Conservation (phyloP, 1,284 basidiomycete species). For the Ganoderma resinaceum region DNA sequence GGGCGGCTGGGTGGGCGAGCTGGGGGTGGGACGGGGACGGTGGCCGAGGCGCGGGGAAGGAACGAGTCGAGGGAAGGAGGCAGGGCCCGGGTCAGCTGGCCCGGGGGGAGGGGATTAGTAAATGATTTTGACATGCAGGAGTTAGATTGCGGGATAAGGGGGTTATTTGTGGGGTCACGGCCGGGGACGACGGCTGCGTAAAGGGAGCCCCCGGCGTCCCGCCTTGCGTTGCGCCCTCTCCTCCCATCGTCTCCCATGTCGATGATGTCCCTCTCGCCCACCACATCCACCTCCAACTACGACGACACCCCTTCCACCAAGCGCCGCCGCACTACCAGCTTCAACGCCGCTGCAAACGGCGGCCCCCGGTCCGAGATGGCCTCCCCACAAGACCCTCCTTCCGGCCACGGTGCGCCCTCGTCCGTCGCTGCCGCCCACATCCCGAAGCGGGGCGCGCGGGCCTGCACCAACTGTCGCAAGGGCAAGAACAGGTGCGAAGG, state of each 20-base stretch:
- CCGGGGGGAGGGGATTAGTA: neutral
- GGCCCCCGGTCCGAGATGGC: slow-evolving; percentile 30
- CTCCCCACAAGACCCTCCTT: slow-evolving; percentile 32
- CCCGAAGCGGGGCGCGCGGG: slow-evolving; percentile 81
- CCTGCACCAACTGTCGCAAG: slow-evolving; percentile 84
- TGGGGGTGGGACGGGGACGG: too few relatives aligned
- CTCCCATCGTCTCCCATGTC: slow-evolving; percentile 27
- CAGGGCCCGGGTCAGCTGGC: slow-evolving; percentile 13
- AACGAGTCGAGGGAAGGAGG: slow-evolving; percentile 3
- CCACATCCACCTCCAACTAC: slow-evolving; percentile 41
- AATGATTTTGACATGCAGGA: slow-evolving; percentile 5
- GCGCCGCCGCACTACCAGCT: slow-evolving; percentile 41
- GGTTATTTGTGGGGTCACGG: slow-evolving; percentile 8
- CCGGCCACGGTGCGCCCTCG: slow-evolving; percentile 31
- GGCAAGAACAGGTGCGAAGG: slow-evolving; percentile 95
- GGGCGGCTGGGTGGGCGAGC: neutral
- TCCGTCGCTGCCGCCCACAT: slow-evolving; percentile 55
- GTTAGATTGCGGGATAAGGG: slow-evolving; percentile 20
- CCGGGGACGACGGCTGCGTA: slow-evolving; percentile 11
- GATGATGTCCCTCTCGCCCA: slow-evolving; percentile 45
- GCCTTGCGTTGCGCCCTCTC: slow-evolving; percentile 20
- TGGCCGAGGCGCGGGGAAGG: neutral
- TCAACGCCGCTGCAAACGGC: slow-evolving; percentile 32
- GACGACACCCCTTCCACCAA: slow-evolving; percentile 36
- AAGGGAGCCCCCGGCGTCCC: slow-evolving; percentile 18